Evolutionary conservation across 129 eudicot species (phyloP).

Genomic region (Daucus carota): DH1_v3.0 NC_030386.2:26541501-26542000

Average conservation of each 20-base stretch:
- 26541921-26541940: too few species aligned
- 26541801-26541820: background rate
- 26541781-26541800: background rate
- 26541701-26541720: background rate
- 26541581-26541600: background rate
- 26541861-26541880: background rate
- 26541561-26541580: background rate
- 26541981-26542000: too few species aligned
- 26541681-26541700: background rate
- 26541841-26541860: background rate
- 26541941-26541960: too few species aligned
- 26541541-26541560: conserved; percentile 29
- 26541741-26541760: background rate
- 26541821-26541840: background rate
- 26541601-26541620: background rate
- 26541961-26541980: too few species aligned
- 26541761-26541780: background rate
- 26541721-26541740: too few species aligned
- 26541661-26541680: background rate
- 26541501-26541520: conserved; percentile 61
- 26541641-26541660: background rate
- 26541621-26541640: background rate
- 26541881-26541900: too few species aligned
- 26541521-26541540: conserved; percentile 86
- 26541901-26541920: too few species aligned